phyloP scores from a whole-genome alignment of 257 asterid species.

The Ehretia macrophylla region DNA sequence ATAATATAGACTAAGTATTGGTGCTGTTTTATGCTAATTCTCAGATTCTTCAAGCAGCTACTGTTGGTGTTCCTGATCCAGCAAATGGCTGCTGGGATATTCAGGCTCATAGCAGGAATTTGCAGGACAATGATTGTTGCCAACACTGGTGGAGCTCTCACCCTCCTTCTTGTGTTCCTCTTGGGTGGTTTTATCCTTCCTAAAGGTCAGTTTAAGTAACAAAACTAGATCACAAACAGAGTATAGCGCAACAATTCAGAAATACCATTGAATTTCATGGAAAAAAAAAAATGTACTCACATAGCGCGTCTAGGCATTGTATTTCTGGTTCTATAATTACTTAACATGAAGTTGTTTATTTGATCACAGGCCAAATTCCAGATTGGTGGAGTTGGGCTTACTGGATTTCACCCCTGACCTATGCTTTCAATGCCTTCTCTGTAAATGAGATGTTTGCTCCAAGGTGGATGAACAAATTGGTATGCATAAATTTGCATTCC shows the following conservation, averaged over 20 bases:
- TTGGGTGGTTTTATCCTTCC: conserved; percentile 75
- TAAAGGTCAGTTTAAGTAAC: conserved; percentile 34
- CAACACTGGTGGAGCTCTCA: conserved; percentile 55
- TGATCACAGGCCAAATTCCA: conserved; percentile 42
- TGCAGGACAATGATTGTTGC: conserved; percentile 65
- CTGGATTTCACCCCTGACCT: conserved; percentile 62
- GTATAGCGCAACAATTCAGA: conserved; percentile 1
- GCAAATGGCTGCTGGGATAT: conserved; percentile 68
- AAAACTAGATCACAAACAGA: background rate
- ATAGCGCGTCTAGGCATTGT: background rate
- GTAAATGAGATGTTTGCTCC: conserved; percentile 62
- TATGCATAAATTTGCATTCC: conserved; percentile 11
- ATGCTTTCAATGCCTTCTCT: conserved; percentile 45
- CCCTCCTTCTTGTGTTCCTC: conserved; percentile 50
- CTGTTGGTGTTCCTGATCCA: conserved; percentile 51
- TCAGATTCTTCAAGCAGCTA: conserved; percentile 62
- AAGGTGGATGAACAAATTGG: conserved; percentile 50
- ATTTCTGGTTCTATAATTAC: background rate
- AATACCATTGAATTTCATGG: background rate
- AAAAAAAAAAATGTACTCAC: too few relatives aligned
- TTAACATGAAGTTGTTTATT: background rate
- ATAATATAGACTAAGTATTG: background rate
- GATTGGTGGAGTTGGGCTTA: conserved; percentile 72
- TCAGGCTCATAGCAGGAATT: conserved; percentile 51
- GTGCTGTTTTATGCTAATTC: background rate